These are phyloP conservation scores for Fusarium secorum DNA, from an alignment of 2,329 filamentous ascomycete species.

Conservation along the genomic window DNA sequence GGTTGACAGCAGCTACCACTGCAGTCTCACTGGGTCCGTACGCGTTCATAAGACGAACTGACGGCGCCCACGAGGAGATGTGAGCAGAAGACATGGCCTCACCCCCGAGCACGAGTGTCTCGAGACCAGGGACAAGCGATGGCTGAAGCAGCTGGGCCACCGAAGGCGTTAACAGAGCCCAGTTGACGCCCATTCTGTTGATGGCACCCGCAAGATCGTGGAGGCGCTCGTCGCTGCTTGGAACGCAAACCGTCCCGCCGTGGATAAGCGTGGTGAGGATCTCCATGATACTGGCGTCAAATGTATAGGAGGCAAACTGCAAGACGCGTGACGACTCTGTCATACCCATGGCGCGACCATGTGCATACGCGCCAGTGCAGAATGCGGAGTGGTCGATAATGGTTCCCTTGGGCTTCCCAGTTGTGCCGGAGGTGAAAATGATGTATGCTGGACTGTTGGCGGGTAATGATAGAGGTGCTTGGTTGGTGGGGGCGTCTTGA, in stretches of 20 bases:
- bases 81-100: slow-evolving; percentile 36
- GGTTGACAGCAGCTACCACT: slow-evolving; percentile 27
- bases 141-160: slow-evolving; percentile 27
- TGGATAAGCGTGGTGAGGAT: slow-evolving; percentile 25
- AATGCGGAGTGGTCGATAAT: slow-evolving; percentile 19
- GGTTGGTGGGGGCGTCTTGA: fast-evolving
- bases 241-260: slow-evolving; percentile 46
- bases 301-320: slow-evolving; percentile 32
- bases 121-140: slow-evolving; percentile 8
- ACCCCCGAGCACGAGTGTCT: slow-evolving; percentile 30
- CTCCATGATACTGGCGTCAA: slow-evolving; percentile 44
- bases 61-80: slow-evolving; percentile 22
- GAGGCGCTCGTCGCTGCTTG: slow-evolving; percentile 49
- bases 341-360: slow-evolving; percentile 18
- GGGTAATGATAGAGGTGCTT: not conserved
- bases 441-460: not conserved
- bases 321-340: slow-evolving; percentile 5
- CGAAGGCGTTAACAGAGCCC: slow-evolving; percentile 34
- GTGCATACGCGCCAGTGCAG: slow-evolving; percentile 4
- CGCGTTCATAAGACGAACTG: slow-evolving; percentile 30
- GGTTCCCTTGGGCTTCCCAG: slow-evolving; percentile 22
- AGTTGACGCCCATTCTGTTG: slow-evolving; percentile 23
- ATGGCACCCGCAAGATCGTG: slow-evolving; percentile 43
- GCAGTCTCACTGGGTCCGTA: slow-evolving; percentile 36
- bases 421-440: slow-evolving; percentile 25